Base-by-base conservation (phyloP, 768 basidiomycete species). In the Russula emetica region DNA sequence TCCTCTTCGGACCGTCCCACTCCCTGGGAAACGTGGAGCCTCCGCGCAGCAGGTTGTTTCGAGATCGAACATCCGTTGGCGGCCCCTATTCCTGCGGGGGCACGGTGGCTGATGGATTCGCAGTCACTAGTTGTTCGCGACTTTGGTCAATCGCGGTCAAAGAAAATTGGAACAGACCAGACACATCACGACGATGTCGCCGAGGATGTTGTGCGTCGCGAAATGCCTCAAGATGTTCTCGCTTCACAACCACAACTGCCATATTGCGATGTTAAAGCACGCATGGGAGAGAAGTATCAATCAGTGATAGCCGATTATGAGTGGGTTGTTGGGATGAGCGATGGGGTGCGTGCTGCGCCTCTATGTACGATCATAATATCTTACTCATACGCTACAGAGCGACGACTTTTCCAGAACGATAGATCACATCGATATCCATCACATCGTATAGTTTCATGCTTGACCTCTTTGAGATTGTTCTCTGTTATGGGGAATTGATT, bases 221-320 rank as follows among this genome's bases (percentile, higher is more conserved):
- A 28, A 13, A n/a, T 16, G 24, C 59, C 56, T 57, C 49, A 52
- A 57, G 59, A 52, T 38, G 32, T 28, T 13, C 30, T 61, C 30
- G 32, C 64, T 28, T 56, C 60, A 4, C 55, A 56, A 24, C 42
- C 64, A 2, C 55, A 56, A 20, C 42, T 65, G n/a, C 40, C 55
- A 16, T 55, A 44, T 32, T 56, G 30, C 34, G 64, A 61, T 20
- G 36, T 61, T 4, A 24, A 30, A 32, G 56, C 45, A 34, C 44
- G 40, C 50, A 55, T 57, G 26, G 64, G 55, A 36, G 64, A 61
- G 49, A 65, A 42, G 38, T 65, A 65, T 26, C 49, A 65, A 44
- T 65, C 64, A 16, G 14, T 61, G 22, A 56, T 60, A 34, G 64
- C 64, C n/a, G 64, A 65, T 38, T 52, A 65, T 42, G 64, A 65